These are phyloP conservation scores for Acer yangbiense DNA, from an alignment of 345 rosid genomes.

Conservation along the genomic window DNA sequence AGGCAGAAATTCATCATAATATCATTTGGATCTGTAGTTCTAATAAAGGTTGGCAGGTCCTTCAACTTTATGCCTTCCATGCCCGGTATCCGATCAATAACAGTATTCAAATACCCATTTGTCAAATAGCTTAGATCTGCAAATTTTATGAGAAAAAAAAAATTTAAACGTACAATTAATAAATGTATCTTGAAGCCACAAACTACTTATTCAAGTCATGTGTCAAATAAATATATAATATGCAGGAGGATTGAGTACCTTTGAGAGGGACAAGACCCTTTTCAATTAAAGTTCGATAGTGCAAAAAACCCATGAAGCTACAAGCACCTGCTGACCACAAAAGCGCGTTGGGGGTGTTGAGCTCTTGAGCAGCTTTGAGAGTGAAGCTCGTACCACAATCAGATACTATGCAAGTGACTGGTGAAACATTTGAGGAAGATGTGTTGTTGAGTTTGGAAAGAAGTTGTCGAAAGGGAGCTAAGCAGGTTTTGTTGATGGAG, in stretches of 20 bases:
- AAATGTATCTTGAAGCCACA: too few species aligned
- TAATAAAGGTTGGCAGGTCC: slow-evolving; percentile 27
- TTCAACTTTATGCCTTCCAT: slow-evolving; percentile 25
- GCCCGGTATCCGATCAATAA: slow-evolving; percentile 28
- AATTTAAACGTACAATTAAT: too few species aligned
- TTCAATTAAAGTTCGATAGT: slow-evolving; percentile 27
- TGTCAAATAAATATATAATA: too few species aligned
- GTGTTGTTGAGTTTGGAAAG: slow-evolving; percentile 24
- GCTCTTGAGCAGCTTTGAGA: slow-evolving; percentile 29
- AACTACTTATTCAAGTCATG: too few species aligned
- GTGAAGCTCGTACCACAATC: slow-evolving; percentile 36
- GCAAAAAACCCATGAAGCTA: slow-evolving; percentile 21
- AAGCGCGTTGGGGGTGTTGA: slow-evolving; percentile 24
- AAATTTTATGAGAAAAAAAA: not conserved
- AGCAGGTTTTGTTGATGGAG: slow-evolving; percentile 23
- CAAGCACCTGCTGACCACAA: slow-evolving; percentile 34
- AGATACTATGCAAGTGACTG: slow-evolving; percentile 40
- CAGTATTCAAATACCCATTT: slow-evolving; percentile 21
- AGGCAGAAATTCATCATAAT: slow-evolving; percentile 4
- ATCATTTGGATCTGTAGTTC: slow-evolving; percentile 22
- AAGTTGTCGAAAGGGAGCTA: slow-evolving; percentile 28
- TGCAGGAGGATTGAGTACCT: slow-evolving; percentile 18
- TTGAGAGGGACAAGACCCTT: slow-evolving; percentile 34
- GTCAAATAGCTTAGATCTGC: slow-evolving; percentile 20
- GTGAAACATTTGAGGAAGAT: slow-evolving; percentile 23